Evolutionary conservation across 78 protist species (phyloP).

Genomic region (Dictyostelium firmibasis): DNA sequence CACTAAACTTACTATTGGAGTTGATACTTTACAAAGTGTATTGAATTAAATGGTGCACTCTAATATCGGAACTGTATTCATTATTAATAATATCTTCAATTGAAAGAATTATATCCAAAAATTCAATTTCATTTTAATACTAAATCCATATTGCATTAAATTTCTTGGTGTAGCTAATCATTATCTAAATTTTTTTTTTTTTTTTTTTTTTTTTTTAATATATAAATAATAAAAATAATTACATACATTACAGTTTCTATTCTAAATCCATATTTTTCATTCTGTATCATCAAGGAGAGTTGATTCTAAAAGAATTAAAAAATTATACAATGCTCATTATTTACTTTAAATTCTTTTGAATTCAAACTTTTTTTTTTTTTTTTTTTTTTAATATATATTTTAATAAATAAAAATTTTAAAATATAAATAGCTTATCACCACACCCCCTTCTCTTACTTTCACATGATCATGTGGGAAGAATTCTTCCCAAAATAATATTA

Average conservation of each 20-base stretch:
- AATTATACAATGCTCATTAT: not conserved
- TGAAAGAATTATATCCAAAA: constrained; percentile 6
- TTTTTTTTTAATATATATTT: too few species aligned
- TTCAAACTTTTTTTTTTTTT: not conserved
- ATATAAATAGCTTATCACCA: too few species aligned
- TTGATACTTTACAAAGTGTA: not conserved
- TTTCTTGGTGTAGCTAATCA: constrained; percentile 92
- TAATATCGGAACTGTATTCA: constrained; percentile 51
- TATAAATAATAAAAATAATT: too few species aligned
- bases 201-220: not conserved
- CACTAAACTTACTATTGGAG: constrained; percentile 87
- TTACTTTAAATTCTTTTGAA: too few species aligned
- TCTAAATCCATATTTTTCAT: constrained; percentile 24
- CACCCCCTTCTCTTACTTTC: too few species aligned
- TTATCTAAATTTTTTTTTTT: constrained; percentile 62
- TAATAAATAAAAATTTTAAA: too few species aligned
- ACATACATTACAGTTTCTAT: constrained; percentile 89
- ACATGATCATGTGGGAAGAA: too few species aligned
- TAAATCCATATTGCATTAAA: constrained; percentile 79
- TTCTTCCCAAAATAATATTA: too few species aligned
- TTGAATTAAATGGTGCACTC: constrained; percentile 87
- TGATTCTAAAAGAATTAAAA: constrained; percentile 44
- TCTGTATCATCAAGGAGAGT: constrained; percentile 34
- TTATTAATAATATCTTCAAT: not conserved
- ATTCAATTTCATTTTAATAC: constrained; percentile 12